Percentiles rank a stretch among this genome's conserved stretches.
These are phyloP conservation scores for Hsuehochloa calcarea DNA, from an alignment of 176 grass and related monocot species.

Conservation along the genomic window DNA sequence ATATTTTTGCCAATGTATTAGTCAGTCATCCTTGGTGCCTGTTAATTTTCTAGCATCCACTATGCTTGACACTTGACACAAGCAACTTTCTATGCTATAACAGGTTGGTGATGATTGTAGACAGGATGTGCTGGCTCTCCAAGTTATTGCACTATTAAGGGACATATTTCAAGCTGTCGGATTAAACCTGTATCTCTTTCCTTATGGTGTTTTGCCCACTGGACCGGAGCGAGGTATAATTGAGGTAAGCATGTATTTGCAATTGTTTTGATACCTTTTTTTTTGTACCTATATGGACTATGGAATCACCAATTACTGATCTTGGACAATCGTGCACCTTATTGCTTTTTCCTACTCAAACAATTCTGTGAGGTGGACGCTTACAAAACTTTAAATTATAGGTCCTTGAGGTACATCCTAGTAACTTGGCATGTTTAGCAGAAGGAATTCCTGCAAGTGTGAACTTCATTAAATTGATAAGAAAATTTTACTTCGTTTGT, in stretches of 20 bases:
- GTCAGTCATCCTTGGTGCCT: neutral
- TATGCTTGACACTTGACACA: slow-evolving; percentile 24
- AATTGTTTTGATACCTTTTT: slow-evolving; percentile 5
- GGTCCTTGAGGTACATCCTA: neutral
- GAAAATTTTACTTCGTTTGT: slow-evolving; percentile 1
- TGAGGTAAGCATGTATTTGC: slow-evolving; percentile 57
- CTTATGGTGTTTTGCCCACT: slow-evolving; percentile 96
- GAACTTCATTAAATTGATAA: neutral
- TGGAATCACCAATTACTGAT: neutral
- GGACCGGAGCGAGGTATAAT: slow-evolving; percentile 88
- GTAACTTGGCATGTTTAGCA: neutral
- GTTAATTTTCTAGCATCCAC: slow-evolving; percentile 3
- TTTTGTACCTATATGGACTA: neutral
- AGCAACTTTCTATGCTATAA: slow-evolving; percentile 38
- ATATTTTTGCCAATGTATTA: slow-evolving; percentile 20
- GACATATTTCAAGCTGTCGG: slow-evolving; percentile 93
- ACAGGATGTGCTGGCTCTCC: slow-evolving; percentile 97
- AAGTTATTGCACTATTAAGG: slow-evolving; percentile 88
- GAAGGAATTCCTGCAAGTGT: slow-evolving; percentile 3
- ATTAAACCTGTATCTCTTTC: slow-evolving; percentile 93
- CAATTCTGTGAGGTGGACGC: slow-evolving; percentile 2
- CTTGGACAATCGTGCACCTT: neutral
- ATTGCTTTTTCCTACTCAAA: neutral
- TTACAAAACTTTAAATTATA: neutral
- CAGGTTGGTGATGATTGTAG: slow-evolving; percentile 99